phyloP scores from a whole-genome alignment of 257 asterid genomes.

The Solanum lignicaule region DNA sequence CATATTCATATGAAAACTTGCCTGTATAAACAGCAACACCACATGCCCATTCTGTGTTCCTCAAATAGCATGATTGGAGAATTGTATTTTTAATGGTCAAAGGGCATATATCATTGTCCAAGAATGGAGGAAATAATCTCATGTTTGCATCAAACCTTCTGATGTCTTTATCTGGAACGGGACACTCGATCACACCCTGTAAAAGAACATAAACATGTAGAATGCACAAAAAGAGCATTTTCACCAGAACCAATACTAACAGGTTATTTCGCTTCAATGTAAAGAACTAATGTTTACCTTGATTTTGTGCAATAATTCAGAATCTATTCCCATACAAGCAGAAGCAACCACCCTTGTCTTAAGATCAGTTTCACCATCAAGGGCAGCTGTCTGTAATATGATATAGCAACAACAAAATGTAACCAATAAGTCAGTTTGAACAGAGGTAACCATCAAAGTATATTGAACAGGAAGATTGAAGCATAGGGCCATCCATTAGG shows the following conservation, averaged over 20 bases:
- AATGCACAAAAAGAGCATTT: background rate
- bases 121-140: conserved; percentile 93
- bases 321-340: conserved; percentile 94
- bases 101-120: conserved; percentile 92
- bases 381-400: conserved; percentile 69
- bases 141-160: conserved; percentile 94
- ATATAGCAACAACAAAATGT: background rate
- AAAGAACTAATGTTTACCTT: conserved; percentile 40
- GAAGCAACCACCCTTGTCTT: conserved; percentile 88
- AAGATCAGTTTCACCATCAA: conserved; percentile 98
- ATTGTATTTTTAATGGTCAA: conserved; percentile 81
- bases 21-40: conserved; percentile 99
- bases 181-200: conserved; percentile 97
- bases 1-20: conserved; percentile 16
- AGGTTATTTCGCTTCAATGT: background rate
- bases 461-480: background rate
- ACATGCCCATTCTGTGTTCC: conserved; percentile 99
- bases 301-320: conserved; percentile 79
- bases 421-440: background rate
- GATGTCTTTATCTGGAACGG: conserved; percentile 87
- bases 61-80: conserved; percentile 92
- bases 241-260: background rate
- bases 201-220: conserved; percentile 8
- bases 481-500: background rate
- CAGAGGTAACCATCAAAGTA: background rate